A percentile compares a stretch with the other conserved stretches of the same genome.
phyloP scores from a whole-genome alignment of 495 filamentous ascomycete species.

The Terfezia claveryi region DNA sequence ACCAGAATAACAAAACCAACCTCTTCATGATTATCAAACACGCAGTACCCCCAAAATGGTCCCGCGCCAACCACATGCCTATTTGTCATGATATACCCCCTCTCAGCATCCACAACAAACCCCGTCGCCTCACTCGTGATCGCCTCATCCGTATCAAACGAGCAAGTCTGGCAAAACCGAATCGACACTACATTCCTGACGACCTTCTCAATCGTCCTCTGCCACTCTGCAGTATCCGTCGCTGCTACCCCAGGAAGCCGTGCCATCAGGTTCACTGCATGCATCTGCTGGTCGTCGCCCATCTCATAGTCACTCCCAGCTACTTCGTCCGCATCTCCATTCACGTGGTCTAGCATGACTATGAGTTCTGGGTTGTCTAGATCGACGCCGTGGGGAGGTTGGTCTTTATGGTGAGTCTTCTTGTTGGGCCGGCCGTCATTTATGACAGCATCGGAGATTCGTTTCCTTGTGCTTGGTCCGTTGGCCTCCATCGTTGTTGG shows the following conservation, averaged over 20 bases:
- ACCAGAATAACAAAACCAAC: conserved; percentile 21
- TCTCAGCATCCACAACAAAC: conserved; percentile 91
- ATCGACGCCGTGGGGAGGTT: background rate
- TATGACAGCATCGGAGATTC: background rate
- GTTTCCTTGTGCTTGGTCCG: background rate
- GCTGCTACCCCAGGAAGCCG: conserved; percentile 25
- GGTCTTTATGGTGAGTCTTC: background rate
- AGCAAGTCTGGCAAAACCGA: conserved; percentile 94
- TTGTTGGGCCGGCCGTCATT: background rate
- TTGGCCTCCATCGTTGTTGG: background rate
- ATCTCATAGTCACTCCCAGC: background rate
- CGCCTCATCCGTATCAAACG: conserved; percentile 89
- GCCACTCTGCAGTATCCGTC: conserved; percentile 87
- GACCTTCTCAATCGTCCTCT: conserved; percentile 80
- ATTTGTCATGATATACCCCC: conserved; percentile 73
- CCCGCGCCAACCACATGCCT: conserved; percentile 91
- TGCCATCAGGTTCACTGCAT: conserved; percentile 22
- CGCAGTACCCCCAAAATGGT: conserved; percentile 91
- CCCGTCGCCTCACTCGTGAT: conserved; percentile 88
- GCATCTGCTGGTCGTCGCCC: conserved; percentile 14
- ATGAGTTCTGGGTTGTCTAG: background rate
- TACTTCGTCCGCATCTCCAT: background rate
- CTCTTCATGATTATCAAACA: conserved; percentile 96
- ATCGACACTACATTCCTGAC: conserved; percentile 89
- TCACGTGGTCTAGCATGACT: background rate